These are phyloP conservation scores for Phytophthora vignae DNA, from an alignment of 352 stramenopile genomes.

Conservation along the genomic window DNA sequence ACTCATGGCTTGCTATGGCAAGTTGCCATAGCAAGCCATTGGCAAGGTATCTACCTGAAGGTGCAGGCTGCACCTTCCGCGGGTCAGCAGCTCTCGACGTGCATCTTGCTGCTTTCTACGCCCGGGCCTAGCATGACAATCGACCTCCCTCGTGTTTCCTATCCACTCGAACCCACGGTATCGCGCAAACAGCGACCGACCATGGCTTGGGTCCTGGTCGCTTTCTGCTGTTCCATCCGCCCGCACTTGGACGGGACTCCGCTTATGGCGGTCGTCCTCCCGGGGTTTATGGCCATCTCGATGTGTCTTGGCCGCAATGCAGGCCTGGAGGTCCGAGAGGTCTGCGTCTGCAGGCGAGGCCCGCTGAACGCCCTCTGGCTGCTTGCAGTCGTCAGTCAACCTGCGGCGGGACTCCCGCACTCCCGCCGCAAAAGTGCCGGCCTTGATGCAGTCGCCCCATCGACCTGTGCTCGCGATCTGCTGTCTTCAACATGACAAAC, in stretches of 20 bases:
- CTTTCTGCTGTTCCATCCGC: conserved; percentile 25
- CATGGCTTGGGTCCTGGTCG: not conserved
- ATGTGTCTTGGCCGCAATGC: not conserved
- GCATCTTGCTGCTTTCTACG: no score
- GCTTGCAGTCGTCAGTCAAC: not conserved
- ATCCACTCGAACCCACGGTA: not conserved
- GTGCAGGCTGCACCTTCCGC: no score
- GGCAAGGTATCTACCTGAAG: no score
- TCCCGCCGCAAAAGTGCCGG: not conserved
- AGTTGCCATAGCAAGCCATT: no score
- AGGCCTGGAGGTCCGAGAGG: not conserved
- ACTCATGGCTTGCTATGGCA: no score
- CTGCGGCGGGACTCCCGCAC: not conserved
- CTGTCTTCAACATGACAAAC: conserved; percentile 28
- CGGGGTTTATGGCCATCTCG: conserved; percentile 26
- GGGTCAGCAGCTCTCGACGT: no score
- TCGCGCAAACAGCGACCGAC: conserved; percentile 13
- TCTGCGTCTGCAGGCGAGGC: not conserved
- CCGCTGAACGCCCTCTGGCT: conserved; percentile 26
- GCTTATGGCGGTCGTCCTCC: conserved; percentile 24
- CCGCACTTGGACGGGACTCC: conserved; percentile 1
- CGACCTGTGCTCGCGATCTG: conserved; percentile 12
- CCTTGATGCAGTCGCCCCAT: conserved; percentile 19
- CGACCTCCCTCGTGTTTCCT: not conserved
- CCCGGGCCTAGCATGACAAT: no score